Base-by-base conservation (phyloP, 78 protist species). In the Dictyostelium citrinum region DNA sequence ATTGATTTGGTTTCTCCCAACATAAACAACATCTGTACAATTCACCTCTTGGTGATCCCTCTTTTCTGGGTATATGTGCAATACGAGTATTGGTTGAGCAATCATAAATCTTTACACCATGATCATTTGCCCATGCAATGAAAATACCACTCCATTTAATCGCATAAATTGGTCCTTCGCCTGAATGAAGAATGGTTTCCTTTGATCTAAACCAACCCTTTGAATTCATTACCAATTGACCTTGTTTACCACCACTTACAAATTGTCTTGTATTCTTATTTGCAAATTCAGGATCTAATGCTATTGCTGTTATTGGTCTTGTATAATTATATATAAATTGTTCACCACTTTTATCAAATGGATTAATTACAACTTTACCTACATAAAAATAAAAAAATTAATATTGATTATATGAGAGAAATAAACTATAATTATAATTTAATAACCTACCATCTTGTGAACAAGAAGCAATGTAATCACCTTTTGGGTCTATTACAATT, bases 91-190 rank as follows among this genome's bases (percentile, higher is more conserved):
- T 61, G 27, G 90, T 24, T 17, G 31, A 74, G 46, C 70, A 43
- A 81, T 97, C 99, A 82, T 84, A 98, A 14, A 98, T 84, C 64
- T 97, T 97, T 64, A 98, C 97, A 39, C 99, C 98, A 14, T 67
- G 14, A 45, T 97, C 98, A 79, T 98, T 97, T 2, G 98, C 97
- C 99, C 99, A 98, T 2, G 98, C 99, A 22, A 98, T 90, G 33
- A 95, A 83, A 5, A 76, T 27, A 10, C 96, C 96, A 58, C 93
- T 74, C 98, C 98, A 97, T 61, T 55, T 35, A 14, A 98, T 75
- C 3, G 98, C 93, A 16, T 74, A 60, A 24, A 98, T 94, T 29
- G 95, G 82, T 3, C 97, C 97, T 24, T 98, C 98, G 1, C 97
- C 98, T 22, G 72, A 51, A 91, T 98, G 98, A 55, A 98, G 24